Conservation (phyloP, 495 filamentous ascomycete species). For the Annulohypoxylon stygium region DNA sequence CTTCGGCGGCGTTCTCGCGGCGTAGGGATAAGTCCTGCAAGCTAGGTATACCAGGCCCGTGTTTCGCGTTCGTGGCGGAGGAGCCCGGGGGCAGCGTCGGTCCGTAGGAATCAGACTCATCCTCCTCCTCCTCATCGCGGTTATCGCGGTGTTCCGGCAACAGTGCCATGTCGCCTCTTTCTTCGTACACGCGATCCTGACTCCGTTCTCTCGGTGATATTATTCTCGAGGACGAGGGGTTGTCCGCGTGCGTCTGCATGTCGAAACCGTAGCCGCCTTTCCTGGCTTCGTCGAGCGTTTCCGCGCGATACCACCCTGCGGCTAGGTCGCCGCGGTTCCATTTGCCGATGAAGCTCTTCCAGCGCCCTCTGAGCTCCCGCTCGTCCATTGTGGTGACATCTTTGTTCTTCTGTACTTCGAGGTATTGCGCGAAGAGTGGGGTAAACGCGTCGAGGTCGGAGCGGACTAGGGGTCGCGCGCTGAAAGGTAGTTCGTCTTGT, state of each 20-base stretch:
- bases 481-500: conserved; percentile 70
- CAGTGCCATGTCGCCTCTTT: conserved; percentile 50
- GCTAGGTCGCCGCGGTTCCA: conserved; percentile 96
- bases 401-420: conserved; percentile 88
- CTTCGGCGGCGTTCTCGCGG: conserved; percentile 64
- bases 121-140: conserved; percentile 59
- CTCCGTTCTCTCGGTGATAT: neutral
- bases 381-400: conserved; percentile 73
- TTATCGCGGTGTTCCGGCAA: conserved; percentile 63
- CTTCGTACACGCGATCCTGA: conserved; percentile 11
- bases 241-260: too few species aligned
- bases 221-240: neutral
- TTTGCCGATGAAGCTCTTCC: conserved; percentile 92
- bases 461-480: conserved; percentile 73
- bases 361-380: conserved; percentile 81
- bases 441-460: conserved; percentile 71
- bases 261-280: conserved; percentile 11
- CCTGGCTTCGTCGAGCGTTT: conserved; percentile 67
- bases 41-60: conserved; percentile 81
- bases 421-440: conserved; percentile 84
- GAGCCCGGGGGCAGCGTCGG: conserved; percentile 70
- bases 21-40: conserved; percentile 79
- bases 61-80: conserved; percentile 34
- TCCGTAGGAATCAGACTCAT: conserved; percentile 65
- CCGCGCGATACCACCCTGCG: conserved; percentile 93